These are phyloP conservation scores for Chlorella sp. DNA, from an alignment of 139 green algal genomes.

Conservation along the genomic window DNA sequence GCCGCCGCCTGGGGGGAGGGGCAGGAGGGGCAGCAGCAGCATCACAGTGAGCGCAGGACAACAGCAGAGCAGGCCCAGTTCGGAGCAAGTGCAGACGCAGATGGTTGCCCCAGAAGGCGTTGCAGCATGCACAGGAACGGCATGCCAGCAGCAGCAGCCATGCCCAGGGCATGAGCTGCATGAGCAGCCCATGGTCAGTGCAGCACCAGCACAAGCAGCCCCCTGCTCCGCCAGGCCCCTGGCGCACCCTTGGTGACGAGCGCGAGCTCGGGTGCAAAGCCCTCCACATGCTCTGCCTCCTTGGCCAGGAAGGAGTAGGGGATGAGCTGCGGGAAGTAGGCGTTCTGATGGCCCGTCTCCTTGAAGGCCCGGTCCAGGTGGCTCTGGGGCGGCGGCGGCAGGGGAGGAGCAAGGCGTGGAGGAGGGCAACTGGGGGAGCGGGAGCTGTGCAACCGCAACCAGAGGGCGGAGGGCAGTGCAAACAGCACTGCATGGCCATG, in stretches of 20 bases:
- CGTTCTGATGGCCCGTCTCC: conserved; percentile 89
- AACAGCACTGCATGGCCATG: no score
- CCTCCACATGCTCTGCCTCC: conserved; percentile 98
- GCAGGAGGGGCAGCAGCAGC: background rate
- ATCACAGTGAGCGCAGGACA: no score
- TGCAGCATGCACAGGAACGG: no score
- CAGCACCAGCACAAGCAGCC: no score
- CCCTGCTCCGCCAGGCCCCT: background rate
- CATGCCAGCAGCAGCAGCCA: no score
- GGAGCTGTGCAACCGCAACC: background rate
- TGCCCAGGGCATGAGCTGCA: no score
- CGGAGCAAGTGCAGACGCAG: no score
- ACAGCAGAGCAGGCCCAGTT: no score
- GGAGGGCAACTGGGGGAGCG: background rate
- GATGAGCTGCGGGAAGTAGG: conserved; percentile 99
- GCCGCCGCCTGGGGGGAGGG: conserved; percentile 68
- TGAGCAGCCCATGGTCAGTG: no score
- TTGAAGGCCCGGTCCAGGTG: conserved; percentile 89
- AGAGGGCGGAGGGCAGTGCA: no score
- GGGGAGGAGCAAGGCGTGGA: background rate
- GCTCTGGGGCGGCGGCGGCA: background rate
- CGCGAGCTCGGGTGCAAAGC: conserved; percentile 98
- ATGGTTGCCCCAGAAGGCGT: no score
- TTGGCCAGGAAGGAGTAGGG: conserved; percentile 97
- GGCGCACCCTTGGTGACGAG: conserved; percentile 91